A percentile compares a stretch with the other conserved stretches of the same genome.
phyloP scores from a whole-genome alignment of 306 rosid species.

The Dicorynia guianensis region DNA sequence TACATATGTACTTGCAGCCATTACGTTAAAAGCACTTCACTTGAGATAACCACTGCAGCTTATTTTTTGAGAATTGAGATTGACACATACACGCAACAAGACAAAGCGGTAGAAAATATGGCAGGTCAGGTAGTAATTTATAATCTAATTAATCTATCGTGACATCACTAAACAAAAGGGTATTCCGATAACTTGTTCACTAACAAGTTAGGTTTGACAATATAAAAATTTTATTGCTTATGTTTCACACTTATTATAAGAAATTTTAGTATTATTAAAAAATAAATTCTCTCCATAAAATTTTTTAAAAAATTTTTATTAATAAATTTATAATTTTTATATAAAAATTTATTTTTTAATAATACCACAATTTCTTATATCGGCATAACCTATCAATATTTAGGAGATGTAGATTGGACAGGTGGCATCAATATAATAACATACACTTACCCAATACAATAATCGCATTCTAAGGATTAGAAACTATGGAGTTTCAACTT shows the following conservation, averaged over 20 bases:
- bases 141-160: slow-evolving; percentile 22
- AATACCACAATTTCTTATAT: too few relatives aligned
- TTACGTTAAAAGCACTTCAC: slow-evolving; percentile 43
- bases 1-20: slow-evolving; percentile 34
- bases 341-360: too few relatives aligned
- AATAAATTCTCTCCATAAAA: too few relatives aligned
- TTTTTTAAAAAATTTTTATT: too few relatives aligned
- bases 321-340: too few relatives aligned
- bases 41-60: slow-evolving; percentile 41
- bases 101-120: slow-evolving; percentile 34
- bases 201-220: slow-evolving; percentile 40
- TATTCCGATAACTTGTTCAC: neutral
- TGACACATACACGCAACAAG: slow-evolving; percentile 36
- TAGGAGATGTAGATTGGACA: too few relatives aligned
- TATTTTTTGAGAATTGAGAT: slow-evolving; percentile 36
- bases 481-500: too few relatives aligned
- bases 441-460: too few relatives aligned
- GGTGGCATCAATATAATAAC: too few relatives aligned
- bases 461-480: neutral
- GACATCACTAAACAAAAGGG: neutral
- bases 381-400: too few relatives aligned
- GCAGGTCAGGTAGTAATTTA: slow-evolving; percentile 19
- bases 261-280: too few relatives aligned
- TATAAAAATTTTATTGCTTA: neutral
- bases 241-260: too few relatives aligned